Base-by-base conservation (phyloP, 371 early-diverging fungal genomes). In the Mortierella sp. region DNA sequence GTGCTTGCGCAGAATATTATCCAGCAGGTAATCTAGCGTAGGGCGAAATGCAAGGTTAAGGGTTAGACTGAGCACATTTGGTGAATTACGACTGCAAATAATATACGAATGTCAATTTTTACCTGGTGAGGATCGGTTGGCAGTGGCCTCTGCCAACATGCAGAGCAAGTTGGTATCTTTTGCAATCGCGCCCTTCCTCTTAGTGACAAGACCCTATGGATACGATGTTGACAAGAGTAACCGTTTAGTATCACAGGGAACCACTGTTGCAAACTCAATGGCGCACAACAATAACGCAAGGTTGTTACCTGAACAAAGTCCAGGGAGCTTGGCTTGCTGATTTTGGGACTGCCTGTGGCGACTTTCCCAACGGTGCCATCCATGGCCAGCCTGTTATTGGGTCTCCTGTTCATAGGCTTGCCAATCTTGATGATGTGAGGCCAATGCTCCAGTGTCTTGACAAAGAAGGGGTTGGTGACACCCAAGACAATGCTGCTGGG, bases 401-500 rank as follows among this genome's bases (percentile, higher is more conserved):
- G 86, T 75, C 86, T 71, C 41, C 82, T 76, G 71, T 89, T 88
- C 88, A 82, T 91, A 27, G 92, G 92, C 55, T 90, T 90, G 12
- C 94, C 93, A 24, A 97, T 94, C 54, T 95, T 91, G 75, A 98
- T 93, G 75, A 95, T 91, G 87, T 98, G 93, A 44, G 98, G 98
- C 98, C 99, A 98, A 90, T 96, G 96, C 73, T 93, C 94, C 76
- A 98, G 89, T 8, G 97, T 94, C 81, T 97, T 96, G 76, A 91
- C 91, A 80, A 99, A 98, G 79, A 96, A 96, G 21, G 98, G 97
- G 82, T 99, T 99, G 14, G 99, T 98, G 7, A 97, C 97, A 27
- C 99, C 99, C 21, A 97, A 85, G 6, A 99, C 88, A 32, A 97
- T 90, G 77, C 95, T 97, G 3, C 95, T 93, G n/a, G 95, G 92